Base-by-base conservation (phyloP, 352 stramenopile species). In the Pythium utonaiense region DNA sequence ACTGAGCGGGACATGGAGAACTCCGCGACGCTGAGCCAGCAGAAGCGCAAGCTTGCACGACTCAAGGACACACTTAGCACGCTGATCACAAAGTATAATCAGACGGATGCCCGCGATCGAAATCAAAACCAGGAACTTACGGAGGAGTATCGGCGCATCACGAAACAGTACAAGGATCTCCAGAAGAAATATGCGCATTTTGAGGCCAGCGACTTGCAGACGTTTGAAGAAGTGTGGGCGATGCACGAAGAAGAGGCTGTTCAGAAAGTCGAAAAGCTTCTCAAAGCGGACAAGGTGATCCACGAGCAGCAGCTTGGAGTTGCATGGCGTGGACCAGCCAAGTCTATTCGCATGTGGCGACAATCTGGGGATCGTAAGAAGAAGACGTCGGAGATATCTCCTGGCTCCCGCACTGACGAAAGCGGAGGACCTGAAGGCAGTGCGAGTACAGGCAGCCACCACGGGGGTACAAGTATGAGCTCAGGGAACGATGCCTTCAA, bases 1-100 rank as follows among this genome's bases (percentile, higher is more conserved):
- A 98, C 88, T 0, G 93, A 98, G 59, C 77, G 91, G 16, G 93
- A 98, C 60, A 96, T 96, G 82, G 95, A 98, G 53, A 98, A 98
- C 73, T 97, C 84, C 31, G 89, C 84, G 19, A 97, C 89, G 10
- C 62, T 98, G 24, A 86, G 75, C 21, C 86, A 97, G 66, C 94
- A 98, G 65, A 98, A 98, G 74, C 80, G 89, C 53, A 97, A 98
- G 66, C 66, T 98, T 30, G 88, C 82, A 28, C 81, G 91, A 10
- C 77, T 98, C 58, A 98, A 98, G 63, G 93, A 97, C 54, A 86
- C 90, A 9, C 75, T 98, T 13, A 90, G 82, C 30, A 80, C 73
- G 19, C 72, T 98, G 41, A 93, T 96, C 27, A 63, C 76, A 34
- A 96, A 97, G 62, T 98, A 97, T 76, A 94, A 96, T 42, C 86